Conservation (phyloP, 805 yeast genomes). For the Zygotorulaspora chibaensis region DNA sequence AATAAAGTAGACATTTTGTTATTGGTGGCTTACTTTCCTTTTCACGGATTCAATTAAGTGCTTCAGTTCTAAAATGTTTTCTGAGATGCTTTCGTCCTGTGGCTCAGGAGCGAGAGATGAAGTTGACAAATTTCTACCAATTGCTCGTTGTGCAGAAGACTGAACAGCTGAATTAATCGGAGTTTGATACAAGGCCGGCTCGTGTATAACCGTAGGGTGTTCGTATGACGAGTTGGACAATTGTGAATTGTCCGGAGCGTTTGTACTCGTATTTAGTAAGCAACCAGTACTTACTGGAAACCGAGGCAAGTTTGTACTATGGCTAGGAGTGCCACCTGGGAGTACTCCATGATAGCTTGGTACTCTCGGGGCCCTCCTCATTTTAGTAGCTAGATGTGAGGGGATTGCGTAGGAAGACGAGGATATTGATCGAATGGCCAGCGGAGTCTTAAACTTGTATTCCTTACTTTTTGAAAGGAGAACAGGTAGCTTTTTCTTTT, state of each 20-base stretch:
- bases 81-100: conserved; percentile 4
- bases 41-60: conserved; percentile 29
- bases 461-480: conserved; percentile 27
- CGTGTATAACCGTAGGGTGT: conserved; percentile 5
- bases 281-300: conserved; percentile 1
- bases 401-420: conserved; percentile 24
- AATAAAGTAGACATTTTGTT: not conserved
- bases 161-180: conserved; percentile 15
- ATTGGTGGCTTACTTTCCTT: conserved; percentile 17
- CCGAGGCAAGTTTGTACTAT: conserved; percentile 11
- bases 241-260: conserved; percentile 5
- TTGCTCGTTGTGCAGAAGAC: conserved; percentile 2
- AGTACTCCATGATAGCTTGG: conserved; percentile 11
- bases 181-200: conserved; percentile 20
- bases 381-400: conserved; percentile 30
- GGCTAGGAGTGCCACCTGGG: conserved; percentile 18
- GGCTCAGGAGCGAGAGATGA: conserved; percentile 2
- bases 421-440: conserved; percentile 13
- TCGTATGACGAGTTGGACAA: conserved; percentile 3
- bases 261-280: conserved; percentile 4
- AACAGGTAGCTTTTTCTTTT: conserved; percentile 31
- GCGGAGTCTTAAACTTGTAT: conserved; percentile 29
- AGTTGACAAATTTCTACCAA: not conserved
- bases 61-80: conserved; percentile 21
- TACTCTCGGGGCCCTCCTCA: conserved; percentile 12